Percentiles rank a stretch among this genome's conserved stretches.
Conservation (phyloP, 768 basidiomycete genomes). For the Rubroboletus satanas region DNA sequence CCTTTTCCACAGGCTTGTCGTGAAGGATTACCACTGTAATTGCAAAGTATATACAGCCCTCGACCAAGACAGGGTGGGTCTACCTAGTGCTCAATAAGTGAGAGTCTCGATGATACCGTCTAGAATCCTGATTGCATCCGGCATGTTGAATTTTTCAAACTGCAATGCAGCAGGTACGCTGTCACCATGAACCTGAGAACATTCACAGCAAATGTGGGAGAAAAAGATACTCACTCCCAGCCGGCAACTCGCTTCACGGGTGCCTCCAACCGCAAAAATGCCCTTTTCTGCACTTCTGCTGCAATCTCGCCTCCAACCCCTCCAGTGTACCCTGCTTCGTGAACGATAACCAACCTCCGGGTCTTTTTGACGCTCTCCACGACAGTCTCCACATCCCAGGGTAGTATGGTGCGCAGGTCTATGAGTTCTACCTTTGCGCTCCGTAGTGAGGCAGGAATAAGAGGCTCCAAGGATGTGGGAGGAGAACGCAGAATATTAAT, state of each 20-base stretch:
- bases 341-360: conserved; percentile 82
- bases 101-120: conserved; percentile 85
- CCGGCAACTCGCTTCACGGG: conserved; percentile 84
- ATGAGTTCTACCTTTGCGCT: conserved; percentile 81
- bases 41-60: conserved; percentile 1
- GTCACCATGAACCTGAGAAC: conserved; percentile 1
- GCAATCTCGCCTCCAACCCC: conserved; percentile 90
- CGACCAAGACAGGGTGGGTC: neutral
- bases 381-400: conserved; percentile 82
- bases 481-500: conserved; percentile 70
- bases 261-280: conserved; percentile 84
- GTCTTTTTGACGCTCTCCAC: conserved; percentile 82
- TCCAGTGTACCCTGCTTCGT: conserved; percentile 85
- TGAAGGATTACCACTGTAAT: neutral
- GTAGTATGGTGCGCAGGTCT: conserved; percentile 84
- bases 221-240: conserved; percentile 77
- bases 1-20: neutral
- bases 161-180: conserved; percentile 82
- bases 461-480: conserved; percentile 53
- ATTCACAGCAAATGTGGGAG: neutral
- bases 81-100: conserved; percentile 44
- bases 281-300: conserved; percentile 85
- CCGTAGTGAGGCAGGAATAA: conserved; percentile 64
- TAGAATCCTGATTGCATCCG: conserved; percentile 77
- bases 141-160: conserved; percentile 91